Evolutionary conservation across 108 stramenopile species (phyloP), one percentile per base, ranked within the genome.

Genomic region (Mayamaea pseudoterrestris): DNA sequence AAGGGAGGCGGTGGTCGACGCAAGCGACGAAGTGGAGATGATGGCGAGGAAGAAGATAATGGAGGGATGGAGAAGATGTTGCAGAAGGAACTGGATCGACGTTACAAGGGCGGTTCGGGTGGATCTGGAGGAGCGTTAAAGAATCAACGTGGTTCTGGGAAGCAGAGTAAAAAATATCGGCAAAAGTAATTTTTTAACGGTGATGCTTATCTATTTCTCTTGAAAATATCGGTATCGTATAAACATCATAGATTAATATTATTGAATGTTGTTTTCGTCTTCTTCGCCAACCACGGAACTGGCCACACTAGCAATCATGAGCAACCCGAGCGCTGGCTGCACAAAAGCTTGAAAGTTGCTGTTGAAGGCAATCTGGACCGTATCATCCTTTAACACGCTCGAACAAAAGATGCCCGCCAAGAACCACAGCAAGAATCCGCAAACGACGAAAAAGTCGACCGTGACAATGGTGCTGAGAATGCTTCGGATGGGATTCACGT

Each of bases 291-390:
- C 50, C 30, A 69, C 52, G 43, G 45, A 47, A 27, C 82, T 80
- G 20, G 80, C 87, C 16, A 80, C 50, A 13, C 77, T 53, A 7
- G 62, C 87, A 53, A 89, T 69, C 93, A 94, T 94, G 35, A 94
- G 63, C 30, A 94, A 49, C 22, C 93, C 90, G 39, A 94, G 58
- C 26, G 93, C 89, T 16, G 84, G 85, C 48, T 88, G 85, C 2
- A 83, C 78, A 11, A 88, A 52, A 18, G 57, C 66, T 41, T 79
- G 62, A 61, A 82, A 88, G 63, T 71, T 71, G 69, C 64, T 80
- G 46, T 90, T 94, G 60, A 94, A 94, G 14, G 83, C 78, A 62
- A 93, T 92, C 53, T 93, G 86, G 41, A 94, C 64, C 3, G 87
- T 61, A 41, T 85, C 89, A 58, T 94, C 65, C 36, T 78, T 71